Evolutionary conservation across 2,329 filamentous ascomycete genomes (phyloP).

Genomic region (Fusarium nisikadoi): DNA sequence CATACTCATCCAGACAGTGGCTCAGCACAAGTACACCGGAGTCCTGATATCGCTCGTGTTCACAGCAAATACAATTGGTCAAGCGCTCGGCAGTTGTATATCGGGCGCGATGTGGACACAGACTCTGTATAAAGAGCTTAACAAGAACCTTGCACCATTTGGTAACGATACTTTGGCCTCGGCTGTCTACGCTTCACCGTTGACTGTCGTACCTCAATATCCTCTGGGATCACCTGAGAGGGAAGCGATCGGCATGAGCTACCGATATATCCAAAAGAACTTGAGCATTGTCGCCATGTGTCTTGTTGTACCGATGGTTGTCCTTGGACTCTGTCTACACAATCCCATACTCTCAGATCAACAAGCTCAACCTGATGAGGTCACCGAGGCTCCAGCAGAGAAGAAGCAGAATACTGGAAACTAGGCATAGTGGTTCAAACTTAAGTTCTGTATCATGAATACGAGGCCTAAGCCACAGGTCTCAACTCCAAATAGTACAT

Average conservation of each 20-base stretch:
- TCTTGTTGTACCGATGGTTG: not conserved
- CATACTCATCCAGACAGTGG: not conserved
- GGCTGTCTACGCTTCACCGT: not conserved
- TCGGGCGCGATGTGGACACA: not conserved
- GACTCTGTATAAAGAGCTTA: not conserved
- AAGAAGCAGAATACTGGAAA: not conserved
- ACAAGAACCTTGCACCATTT: not conserved
- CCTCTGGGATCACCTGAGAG: not conserved
- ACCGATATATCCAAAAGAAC: not conserved
- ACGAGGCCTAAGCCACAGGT: not conserved
- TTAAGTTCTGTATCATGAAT: not conserved
- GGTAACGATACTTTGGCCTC: not conserved
- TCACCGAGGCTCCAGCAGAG: not conserved
- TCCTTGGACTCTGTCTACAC: not conserved
- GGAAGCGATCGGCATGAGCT: not conserved
- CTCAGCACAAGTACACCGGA: not conserved
- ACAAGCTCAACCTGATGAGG: not conserved
- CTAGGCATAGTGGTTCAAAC: no score
- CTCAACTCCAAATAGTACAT: not conserved
- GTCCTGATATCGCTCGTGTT: not conserved
- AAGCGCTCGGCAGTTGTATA: not conserved
- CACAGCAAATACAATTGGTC: not conserved
- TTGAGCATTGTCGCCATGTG: not conserved
- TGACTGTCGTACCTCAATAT: not conserved
- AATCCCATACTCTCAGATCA: not conserved